Percentiles rank a stretch among this genome's conserved stretches.
Conservation (phyloP, 345 rosid genomes). For the Hibiscus trionum region DNA sequence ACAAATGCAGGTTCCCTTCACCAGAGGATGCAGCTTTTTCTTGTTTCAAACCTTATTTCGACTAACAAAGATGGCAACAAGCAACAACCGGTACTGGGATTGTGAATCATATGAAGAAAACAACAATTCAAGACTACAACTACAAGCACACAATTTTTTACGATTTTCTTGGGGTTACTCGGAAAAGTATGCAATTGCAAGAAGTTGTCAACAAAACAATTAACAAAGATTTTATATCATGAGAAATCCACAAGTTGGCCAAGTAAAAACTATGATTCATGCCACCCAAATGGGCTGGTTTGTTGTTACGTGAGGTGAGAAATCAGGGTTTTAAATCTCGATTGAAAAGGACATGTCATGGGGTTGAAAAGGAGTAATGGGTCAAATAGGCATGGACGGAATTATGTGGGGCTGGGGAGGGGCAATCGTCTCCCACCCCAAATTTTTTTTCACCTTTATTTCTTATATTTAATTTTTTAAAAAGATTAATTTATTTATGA, state of each 20-base stretch:
- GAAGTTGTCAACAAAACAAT: too few relatives aligned
- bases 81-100: too few relatives aligned
- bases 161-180: constrained; percentile 8
- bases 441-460: too few relatives aligned
- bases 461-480: too few relatives aligned
- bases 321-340: background rate
- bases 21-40: constrained; percentile 83
- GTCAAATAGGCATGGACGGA: too few relatives aligned
- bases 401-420: too few relatives aligned
- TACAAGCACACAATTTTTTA: constrained; percentile 15
- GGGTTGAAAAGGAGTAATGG: background rate
- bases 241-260: background rate
- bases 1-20: constrained; percentile 46
- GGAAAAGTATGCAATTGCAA: background rate
- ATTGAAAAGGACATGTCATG: constrained; percentile 3
- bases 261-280: background rate
- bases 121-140: constrained; percentile 18
- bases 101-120: too few relatives aligned
- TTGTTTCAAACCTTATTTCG: too few relatives aligned
- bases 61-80: too few relatives aligned
- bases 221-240: background rate
- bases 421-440: too few relatives aligned
- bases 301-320: constrained; percentile 10
- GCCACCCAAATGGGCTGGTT: background rate
- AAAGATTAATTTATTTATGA: too few relatives aligned